phyloP scores from a whole-genome alignment of 2,329 filamentous ascomycete species.

The Penicillium griseofulvum region DNA sequence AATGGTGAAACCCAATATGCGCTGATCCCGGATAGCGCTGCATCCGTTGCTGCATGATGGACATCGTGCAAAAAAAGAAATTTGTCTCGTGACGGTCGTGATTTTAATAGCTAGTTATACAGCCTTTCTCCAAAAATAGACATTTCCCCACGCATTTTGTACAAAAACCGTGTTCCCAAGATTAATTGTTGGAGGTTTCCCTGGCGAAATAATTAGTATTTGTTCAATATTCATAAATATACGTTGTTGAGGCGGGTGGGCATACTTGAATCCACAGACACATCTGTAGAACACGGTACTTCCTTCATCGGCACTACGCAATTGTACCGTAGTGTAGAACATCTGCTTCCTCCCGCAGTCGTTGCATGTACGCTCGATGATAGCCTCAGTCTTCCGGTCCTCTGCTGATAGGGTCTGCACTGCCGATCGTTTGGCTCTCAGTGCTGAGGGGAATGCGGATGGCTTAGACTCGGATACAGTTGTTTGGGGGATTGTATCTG shows the following conservation, averaged over 20 bases:
- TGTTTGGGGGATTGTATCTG: slow-evolving; percentile 72
- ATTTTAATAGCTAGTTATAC: slow-evolving; percentile 31
- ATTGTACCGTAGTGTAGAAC: slow-evolving; percentile 78
- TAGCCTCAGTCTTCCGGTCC: slow-evolving; percentile 71
- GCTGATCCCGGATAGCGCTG: slow-evolving; percentile 66
- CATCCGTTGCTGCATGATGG: slow-evolving; percentile 30
- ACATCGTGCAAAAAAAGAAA: slow-evolving; percentile 7
- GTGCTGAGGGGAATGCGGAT: slow-evolving; percentile 82
- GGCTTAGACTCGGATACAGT: slow-evolving; percentile 83
- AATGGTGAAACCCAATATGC: slow-evolving; percentile 88
- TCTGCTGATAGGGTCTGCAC: slow-evolving; percentile 77
- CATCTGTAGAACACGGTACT: slow-evolving; percentile 89
- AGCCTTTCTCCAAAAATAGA: slow-evolving; percentile 23
- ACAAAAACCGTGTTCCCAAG: slow-evolving; percentile 3
- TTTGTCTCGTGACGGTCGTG: slow-evolving; percentile 28
- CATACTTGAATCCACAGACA: slow-evolving; percentile 80
- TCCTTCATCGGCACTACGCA: slow-evolving; percentile 92
- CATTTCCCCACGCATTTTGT: slow-evolving; percentile 13
- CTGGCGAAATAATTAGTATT: slow-evolving; percentile 26
- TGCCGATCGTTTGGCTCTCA: slow-evolving; percentile 81
- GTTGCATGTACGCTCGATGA: slow-evolving; percentile 68
- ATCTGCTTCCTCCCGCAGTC: slow-evolving; percentile 81
- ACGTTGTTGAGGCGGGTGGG: neutral
- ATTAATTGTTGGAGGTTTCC: slow-evolving; percentile 39
- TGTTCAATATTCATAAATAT: neutral